Evolutionary conservation across 169 alveolate genomes (phyloP).

Genomic region (Ichthyophthirius multifiliis): DNA sequence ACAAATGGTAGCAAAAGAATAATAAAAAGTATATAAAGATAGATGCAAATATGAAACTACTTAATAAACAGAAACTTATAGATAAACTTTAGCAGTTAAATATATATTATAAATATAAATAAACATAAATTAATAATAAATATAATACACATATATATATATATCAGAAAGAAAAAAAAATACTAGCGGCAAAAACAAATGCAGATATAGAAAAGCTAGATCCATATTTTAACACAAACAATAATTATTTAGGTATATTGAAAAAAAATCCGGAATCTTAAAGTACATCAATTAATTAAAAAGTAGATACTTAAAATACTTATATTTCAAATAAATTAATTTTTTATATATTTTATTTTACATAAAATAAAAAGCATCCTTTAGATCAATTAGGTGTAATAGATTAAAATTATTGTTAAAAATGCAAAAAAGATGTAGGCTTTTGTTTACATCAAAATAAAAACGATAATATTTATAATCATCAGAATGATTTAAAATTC

Average conservation of each 20-base stretch:
- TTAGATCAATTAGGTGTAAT: slow-evolving; percentile 24
- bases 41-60: slow-evolving; percentile 31
- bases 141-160: background rate
- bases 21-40: background rate
- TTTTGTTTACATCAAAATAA: slow-evolving; percentile 27
- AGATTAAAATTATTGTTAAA: slow-evolving; percentile 28
- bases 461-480: background rate
- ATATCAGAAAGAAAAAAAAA: slow-evolving; percentile 29
- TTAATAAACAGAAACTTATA: slow-evolving; percentile 20
- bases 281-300: slow-evolving; percentile 15
- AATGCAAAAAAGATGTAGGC: slow-evolving; percentile 32
- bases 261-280: slow-evolving; percentile 22
- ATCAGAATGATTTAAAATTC: background rate
- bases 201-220: slow-evolving; percentile 29
- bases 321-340: background rate
- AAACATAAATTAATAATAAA: background rate
- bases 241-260: slow-evolving; percentile 29
- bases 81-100: slow-evolving; percentile 3
- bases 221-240: slow-evolving; percentile 20
- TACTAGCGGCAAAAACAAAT: slow-evolving; percentile 19
- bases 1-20: slow-evolving; percentile 18
- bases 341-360: background rate
- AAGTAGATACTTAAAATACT: slow-evolving; percentile 11
- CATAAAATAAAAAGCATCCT: slow-evolving; percentile 14
- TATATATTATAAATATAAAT: background rate